Percentiles rank a stretch among this genome's conserved stretches.
These are phyloP conservation scores for Davidsoniella eucalypti DNA, from an alignment of 2,329 filamentous ascomycete species.

Conservation along the genomic window DNA sequence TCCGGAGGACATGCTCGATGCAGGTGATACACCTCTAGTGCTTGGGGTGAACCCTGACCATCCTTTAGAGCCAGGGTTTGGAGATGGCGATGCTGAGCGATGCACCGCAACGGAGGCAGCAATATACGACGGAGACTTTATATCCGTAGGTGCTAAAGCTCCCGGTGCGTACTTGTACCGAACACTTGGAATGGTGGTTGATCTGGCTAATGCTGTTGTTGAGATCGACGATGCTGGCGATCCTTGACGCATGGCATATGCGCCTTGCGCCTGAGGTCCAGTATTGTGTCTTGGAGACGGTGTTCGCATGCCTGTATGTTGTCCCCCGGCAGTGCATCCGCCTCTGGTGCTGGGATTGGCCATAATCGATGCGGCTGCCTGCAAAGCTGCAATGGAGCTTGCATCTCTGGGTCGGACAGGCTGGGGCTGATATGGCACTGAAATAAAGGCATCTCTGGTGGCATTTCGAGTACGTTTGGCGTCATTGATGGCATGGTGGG, in stretches of 20 bases:
- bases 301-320: too few relatives aligned
- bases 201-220: neutral
- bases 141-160: neutral
- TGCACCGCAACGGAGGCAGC: slow-evolving; percentile 39
- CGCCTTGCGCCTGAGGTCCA: neutral
- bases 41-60: neutral
- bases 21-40: slow-evolving; percentile 11
- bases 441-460: too few relatives aligned
- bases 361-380: slow-evolving; percentile 1
- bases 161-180: slow-evolving; percentile 6
- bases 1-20: slow-evolving; percentile 14
- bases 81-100: slow-evolving; percentile 1
- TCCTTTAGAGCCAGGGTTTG: neutral
- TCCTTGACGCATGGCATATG: neutral
- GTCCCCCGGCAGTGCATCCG: neutral
- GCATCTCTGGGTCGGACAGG: neutral
- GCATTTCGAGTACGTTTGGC: neutral
- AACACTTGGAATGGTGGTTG: neutral
- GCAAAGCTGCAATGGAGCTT: slow-evolving; percentile 2
- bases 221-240: slow-evolving; percentile 5
- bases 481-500: neutral
- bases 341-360: neutral
- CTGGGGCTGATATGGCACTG: neutral
- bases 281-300: too few relatives aligned
- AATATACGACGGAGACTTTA: slow-evolving; percentile 18